Evolutionary conservation across 768 basidiomycete species (phyloP), one percentile per base, ranked within the genome.

Genomic region (Hericium erinaceus): DNA sequence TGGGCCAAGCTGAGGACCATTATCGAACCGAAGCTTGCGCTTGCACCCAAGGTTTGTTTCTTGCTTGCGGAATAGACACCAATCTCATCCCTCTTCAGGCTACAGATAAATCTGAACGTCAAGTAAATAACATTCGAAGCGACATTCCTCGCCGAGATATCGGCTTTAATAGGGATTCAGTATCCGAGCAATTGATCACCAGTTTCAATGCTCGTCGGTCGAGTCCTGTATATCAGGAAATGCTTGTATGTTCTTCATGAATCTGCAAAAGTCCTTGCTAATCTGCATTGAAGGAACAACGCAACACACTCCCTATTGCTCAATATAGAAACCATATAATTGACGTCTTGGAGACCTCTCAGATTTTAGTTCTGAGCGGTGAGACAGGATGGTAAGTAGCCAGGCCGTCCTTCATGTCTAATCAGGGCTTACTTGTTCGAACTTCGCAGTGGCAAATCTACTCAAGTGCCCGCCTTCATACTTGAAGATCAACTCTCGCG

Each of bases 391-490:
- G 86, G 83, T 82, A 56, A 9, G 44, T 22, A 15, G 44, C 12
- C 44, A 59, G 74, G 60, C 18, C 7, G 11, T 50, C 12, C n/a
- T 22, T 56, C 54, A 33, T 6, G 53, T 57, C 64, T 40, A 33
- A 60, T 20, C 13, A 18, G 52, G 20, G 53, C 39, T 12, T 33
- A 33, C 22, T 54, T 28, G 56, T 13, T 33, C 5, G 8, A 37
- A 18, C 48, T 57, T 41, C 54, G 54, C 54, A 94, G 93, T 65
- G 95, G 95, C 9, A 99, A 99, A 74, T 97, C 94, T 2, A 98
- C 95, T 0, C 95, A 98, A 73, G 82, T 98, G 3, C 95, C 95
- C 3, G 79, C 87, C 0, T 98, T 94, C 72, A 87, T 98, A 61
- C 80, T 99, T 10, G 95, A 99, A 69, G 85, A 95, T 65, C 83